Evolutionary conservation across 371 early-diverging fungal genomes (phyloP).

Genomic region (Mortierella sp.): DNA sequence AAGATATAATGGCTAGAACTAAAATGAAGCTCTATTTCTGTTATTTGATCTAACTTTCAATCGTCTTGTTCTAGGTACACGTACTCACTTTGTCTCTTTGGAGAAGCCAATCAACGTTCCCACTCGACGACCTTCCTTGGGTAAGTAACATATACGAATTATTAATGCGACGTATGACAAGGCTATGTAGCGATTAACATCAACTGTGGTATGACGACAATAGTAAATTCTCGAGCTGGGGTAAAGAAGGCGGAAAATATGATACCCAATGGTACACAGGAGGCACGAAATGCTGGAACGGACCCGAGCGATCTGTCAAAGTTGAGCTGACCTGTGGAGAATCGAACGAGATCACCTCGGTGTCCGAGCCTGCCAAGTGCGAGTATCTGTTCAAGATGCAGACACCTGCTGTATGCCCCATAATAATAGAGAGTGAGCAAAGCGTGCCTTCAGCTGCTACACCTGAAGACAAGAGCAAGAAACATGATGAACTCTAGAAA

Average conservation of each 20-base stretch:
- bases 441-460: no score
- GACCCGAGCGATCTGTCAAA: constrained; percentile 82
- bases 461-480: no score
- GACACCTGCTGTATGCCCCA: constrained; percentile 84
- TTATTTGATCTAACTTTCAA: not conserved
- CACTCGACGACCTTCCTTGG: constrained; percentile 75
- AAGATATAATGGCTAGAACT: constrained; percentile 37
- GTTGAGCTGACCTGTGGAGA: constrained; percentile 75
- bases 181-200: not conserved
- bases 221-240: constrained; percentile 52
- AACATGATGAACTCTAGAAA: not conserved
- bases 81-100: constrained; percentile 88
- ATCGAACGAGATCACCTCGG: constrained; percentile 73
- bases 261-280: constrained; percentile 70
- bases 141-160: constrained; percentile 53
- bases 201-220: not conserved
- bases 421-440: constrained; percentile 9
- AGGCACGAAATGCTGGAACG: constrained; percentile 95
- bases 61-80: constrained; percentile 67
- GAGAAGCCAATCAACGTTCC: constrained; percentile 78
- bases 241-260: constrained; percentile 57
- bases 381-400: constrained; percentile 82
- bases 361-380: constrained; percentile 94
- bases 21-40: not conserved
- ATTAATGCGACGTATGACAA: not conserved